Percentiles rank a stretch among this genome's conserved stretches.
phyloP scores from a whole-genome alignment of 2,329 filamentous ascomycete species.

The Sarocladium oryzae region DNA sequence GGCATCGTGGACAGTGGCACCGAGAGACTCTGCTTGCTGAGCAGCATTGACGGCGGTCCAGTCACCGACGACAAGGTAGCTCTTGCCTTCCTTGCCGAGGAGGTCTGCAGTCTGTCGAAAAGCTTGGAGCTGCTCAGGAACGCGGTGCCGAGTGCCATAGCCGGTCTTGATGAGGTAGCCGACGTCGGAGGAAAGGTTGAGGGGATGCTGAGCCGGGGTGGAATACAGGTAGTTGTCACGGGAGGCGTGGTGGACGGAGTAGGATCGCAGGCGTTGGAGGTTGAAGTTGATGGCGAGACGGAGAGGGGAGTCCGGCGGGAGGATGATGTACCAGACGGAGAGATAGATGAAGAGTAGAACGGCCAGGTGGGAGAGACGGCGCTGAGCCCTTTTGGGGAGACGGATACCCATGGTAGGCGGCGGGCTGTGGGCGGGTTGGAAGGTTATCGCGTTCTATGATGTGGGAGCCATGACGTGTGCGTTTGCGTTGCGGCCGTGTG shows the following conservation, averaged over 20 bases:
- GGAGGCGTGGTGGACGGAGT: background rate
- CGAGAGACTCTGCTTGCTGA: constrained; percentile 21
- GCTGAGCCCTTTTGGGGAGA: constrained; percentile 15
- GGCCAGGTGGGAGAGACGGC: constrained; percentile 20
- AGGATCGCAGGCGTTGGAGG: constrained; percentile 22
- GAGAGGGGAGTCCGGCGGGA: constrained; percentile 27
- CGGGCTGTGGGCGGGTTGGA: background rate
- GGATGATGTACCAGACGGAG: constrained; percentile 20
- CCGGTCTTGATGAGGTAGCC: constrained; percentile 50
- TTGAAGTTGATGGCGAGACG: constrained; percentile 30
- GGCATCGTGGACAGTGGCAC: constrained; percentile 34
- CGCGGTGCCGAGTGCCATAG: constrained; percentile 44
- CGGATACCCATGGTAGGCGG: background rate
- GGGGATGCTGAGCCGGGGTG: constrained; percentile 16
- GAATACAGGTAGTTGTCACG: background rate
- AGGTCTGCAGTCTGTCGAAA: constrained; percentile 27
- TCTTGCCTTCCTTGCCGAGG: constrained; percentile 29
- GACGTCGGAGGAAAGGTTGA: constrained; percentile 40
- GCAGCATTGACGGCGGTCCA: constrained; percentile 33
- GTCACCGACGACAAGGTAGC: constrained; percentile 45
- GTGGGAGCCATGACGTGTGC: constrained; percentile 2
- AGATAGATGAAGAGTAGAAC: constrained; percentile 19
- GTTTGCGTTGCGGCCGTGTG: background rate
- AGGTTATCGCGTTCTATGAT: too few relatives aligned
- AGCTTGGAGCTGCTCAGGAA: constrained; percentile 40